phyloP scores from a whole-genome alignment of 768 basidiomycete genomes.

The Baorangia bicolor region DNA sequence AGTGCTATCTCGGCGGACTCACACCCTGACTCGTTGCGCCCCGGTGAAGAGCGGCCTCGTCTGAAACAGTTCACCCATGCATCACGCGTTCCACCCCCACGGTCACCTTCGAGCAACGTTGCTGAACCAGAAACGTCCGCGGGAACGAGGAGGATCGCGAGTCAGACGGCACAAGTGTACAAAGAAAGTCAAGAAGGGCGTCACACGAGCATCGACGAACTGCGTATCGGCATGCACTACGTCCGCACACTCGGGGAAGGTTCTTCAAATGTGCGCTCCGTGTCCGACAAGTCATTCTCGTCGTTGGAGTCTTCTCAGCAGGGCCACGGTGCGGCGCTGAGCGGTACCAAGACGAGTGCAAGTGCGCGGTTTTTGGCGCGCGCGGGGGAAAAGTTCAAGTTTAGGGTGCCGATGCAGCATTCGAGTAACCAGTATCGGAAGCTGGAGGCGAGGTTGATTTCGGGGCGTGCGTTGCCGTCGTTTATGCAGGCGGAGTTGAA shows the following conservation, averaged over 20 bases:
- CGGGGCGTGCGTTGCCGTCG: conserved; percentile 51
- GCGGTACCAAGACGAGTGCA: conserved; percentile 23
- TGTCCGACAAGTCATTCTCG: conserved; percentile 51
- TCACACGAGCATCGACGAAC: conserved; percentile 55
- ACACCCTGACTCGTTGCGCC: conserved; percentile 32
- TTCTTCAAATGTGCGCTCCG: conserved; percentile 28
- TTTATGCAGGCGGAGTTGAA: conserved; percentile 56
- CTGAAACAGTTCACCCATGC: conserved; percentile 72
- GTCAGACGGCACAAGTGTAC: conserved; percentile 65
- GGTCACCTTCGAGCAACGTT: conserved; percentile 33
- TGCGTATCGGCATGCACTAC: conserved; percentile 68
- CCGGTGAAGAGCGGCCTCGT: conserved; percentile 46
- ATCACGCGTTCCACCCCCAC: conserved; percentile 64
- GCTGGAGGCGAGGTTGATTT: conserved; percentile 49
- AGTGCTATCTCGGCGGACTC: conserved; percentile 37
- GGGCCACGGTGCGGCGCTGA: conserved; percentile 28
- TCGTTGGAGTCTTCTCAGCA: conserved; percentile 61
- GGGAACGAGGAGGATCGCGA: conserved; percentile 46
- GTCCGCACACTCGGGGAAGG: conserved; percentile 68
- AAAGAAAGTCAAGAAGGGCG: conserved; percentile 36
- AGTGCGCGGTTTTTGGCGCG: conserved; percentile 48
- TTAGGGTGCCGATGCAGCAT: conserved; percentile 46
- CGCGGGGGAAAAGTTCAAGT: conserved; percentile 58
- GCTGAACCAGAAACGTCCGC: conserved; percentile 23
- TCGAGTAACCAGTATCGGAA: conserved; percentile 32